phyloP scores from a whole-genome alignment of 768 basidiomycete genomes.

The Lactarius sp. region DNA sequence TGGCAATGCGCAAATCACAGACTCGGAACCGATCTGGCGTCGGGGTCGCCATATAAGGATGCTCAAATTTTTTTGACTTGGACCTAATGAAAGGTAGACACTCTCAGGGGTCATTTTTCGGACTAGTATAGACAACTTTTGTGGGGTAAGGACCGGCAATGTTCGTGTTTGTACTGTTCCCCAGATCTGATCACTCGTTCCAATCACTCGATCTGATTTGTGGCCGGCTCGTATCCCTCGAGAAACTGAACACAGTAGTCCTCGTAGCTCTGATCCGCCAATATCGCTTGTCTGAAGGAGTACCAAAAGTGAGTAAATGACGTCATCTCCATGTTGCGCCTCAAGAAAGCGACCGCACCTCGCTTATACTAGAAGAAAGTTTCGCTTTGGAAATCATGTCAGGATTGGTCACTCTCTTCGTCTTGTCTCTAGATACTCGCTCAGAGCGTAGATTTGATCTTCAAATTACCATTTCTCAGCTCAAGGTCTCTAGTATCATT shows the following conservation, averaged over 20 bases:
- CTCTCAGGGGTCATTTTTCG: background rate
- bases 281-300: too few relatives aligned
- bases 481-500: constrained; percentile 57
- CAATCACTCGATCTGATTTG: too few relatives aligned
- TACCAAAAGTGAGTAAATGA: background rate
- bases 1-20: constrained; percentile 9
- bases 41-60: background rate
- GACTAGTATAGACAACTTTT: too few relatives aligned
- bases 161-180: too few relatives aligned
- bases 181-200: too few relatives aligned
- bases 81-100: background rate
- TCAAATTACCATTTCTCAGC: constrained; percentile 63
- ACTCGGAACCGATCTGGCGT: background rate
- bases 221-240: too few relatives aligned
- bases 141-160: too few relatives aligned
- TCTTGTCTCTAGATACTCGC: constrained; percentile 82
- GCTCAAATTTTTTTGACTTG: too few relatives aligned
- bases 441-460: constrained; percentile 85
- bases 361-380: background rate
- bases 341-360: background rate
- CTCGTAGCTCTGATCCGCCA: too few relatives aligned
- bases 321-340: background rate
- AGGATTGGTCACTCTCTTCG: constrained; percentile 59
- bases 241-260: too few relatives aligned
- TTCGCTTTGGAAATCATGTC: constrained; percentile 32